Evolutionary conservation across 495 filamentous ascomycete species (phyloP).

Genomic region (Lophiotrema nucula): DNA sequence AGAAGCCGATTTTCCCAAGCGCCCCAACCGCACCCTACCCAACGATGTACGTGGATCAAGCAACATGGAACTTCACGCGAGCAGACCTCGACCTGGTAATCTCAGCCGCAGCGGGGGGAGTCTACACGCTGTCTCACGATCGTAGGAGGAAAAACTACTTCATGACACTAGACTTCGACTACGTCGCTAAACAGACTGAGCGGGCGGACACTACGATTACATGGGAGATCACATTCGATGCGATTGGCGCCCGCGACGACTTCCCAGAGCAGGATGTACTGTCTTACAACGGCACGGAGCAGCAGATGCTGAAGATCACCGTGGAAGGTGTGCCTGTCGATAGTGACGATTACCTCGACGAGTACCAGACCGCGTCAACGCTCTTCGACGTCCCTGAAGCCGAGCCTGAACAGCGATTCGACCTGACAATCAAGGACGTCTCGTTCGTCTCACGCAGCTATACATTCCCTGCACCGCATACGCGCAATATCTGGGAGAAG

Average conservation of each 20-base stretch:
- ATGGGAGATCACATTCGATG: constrained; percentile 21
- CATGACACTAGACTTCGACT: constrained; percentile 24
- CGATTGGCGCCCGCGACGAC: constrained; percentile 7
- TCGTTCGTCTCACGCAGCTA: constrained; percentile 5
- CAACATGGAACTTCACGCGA: constrained; percentile 1
- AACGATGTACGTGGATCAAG: not conserved
- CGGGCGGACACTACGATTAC: not conserved
- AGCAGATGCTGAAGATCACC: constrained; percentile 15
- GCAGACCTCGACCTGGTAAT: constrained; percentile 15
- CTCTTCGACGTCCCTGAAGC: not conserved
- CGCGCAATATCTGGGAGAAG: not conserved
- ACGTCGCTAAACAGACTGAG: not conserved
- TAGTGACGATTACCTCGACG: not conserved
- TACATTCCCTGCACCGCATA: not conserved
- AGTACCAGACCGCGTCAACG: not conserved
- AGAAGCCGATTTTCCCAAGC: constrained; percentile 6
- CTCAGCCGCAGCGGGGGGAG: no score
- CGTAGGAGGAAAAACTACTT: no score
- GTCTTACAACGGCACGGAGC: not conserved
- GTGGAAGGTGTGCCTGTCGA: not conserved
- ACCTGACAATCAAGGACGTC: not conserved
- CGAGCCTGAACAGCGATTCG: not conserved
- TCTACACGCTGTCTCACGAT: no score
- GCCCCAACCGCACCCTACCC: not conserved
- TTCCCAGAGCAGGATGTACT: not conserved